Conservation (phyloP, 495 filamentous ascomycete genomes). For the Hyaloscypha finlandica region DNA sequence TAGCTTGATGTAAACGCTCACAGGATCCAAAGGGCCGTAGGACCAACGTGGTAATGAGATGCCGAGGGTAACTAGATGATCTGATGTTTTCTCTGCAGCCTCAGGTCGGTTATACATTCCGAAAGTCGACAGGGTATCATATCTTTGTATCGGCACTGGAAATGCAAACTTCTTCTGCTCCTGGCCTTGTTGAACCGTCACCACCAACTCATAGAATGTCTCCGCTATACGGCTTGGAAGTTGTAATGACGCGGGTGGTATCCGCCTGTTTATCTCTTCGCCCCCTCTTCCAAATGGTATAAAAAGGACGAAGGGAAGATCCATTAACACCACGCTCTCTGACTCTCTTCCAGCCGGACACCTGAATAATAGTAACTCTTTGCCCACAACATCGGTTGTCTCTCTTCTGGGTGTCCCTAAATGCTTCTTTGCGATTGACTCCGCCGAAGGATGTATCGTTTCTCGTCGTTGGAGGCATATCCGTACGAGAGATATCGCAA, state of each 20-base stretch:
- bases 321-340: slow-evolving; percentile 93
- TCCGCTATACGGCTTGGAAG: slow-evolving; percentile 90
- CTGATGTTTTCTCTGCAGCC: slow-evolving; percentile 76
- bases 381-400: slow-evolving; percentile 87
- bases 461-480: slow-evolving; percentile 91
- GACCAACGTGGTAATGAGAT: slow-evolving; percentile 94
- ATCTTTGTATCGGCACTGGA: slow-evolving; percentile 86
- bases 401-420: slow-evolving; percentile 91
- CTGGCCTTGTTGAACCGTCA: slow-evolving; percentile 89
- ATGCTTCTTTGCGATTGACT: slow-evolving; percentile 89
- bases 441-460: slow-evolving; percentile 94
- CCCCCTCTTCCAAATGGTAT: slow-evolving; percentile 92
- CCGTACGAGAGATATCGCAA: slow-evolving; percentile 89
- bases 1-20: slow-evolving; percentile 92
- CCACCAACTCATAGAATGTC: slow-evolving; percentile 95
- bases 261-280: slow-evolving; percentile 81
- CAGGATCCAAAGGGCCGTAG: slow-evolving; percentile 92
- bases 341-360: slow-evolving; percentile 80
- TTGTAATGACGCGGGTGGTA: slow-evolving; percentile 91
- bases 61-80: slow-evolving; percentile 88
- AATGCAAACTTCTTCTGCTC: slow-evolving; percentile 89
- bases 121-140: slow-evolving; percentile 96
- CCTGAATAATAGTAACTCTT: slow-evolving; percentile 89
- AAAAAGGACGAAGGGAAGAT: slow-evolving; percentile 94
- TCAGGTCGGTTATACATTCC: slow-evolving; percentile 99